Conservation (phyloP, 306 rosid species). For the Vigna unguiculata region DNA sequence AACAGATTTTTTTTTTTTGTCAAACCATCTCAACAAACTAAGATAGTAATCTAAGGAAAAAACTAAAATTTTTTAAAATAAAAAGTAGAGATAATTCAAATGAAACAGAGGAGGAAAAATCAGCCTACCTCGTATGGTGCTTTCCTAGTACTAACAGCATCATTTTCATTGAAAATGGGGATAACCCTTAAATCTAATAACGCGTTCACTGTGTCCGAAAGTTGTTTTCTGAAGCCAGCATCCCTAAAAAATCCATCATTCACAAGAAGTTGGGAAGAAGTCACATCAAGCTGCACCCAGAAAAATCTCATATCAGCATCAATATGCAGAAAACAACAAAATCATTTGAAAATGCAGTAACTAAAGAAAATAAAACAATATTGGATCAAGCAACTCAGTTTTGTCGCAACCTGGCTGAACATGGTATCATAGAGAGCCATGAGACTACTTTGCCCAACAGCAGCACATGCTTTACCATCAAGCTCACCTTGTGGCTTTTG, state of each 20-base stretch:
- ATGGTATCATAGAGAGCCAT: slow-evolving; percentile 98
- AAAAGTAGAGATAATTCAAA: slow-evolving; percentile 23
- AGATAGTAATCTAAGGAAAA: slow-evolving; percentile 13
- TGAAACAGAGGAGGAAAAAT: slow-evolving; percentile 19
- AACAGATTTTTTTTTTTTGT: background rate
- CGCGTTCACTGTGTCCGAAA: slow-evolving; percentile 77
- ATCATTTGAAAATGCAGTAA: background rate
- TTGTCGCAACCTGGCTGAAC: slow-evolving; percentile 84
- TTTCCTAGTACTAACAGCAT: slow-evolving; percentile 94
- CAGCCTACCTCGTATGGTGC: slow-evolving; percentile 80
- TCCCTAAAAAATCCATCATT: slow-evolving; percentile 82
- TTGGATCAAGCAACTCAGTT: slow-evolving; percentile 6
- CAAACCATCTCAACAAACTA: slow-evolving; percentile 6
- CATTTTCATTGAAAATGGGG: slow-evolving; percentile 97
- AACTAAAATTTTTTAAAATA: background rate
- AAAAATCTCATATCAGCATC: slow-evolving; percentile 47
- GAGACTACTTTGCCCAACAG: slow-evolving; percentile 98
- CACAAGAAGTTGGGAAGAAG: slow-evolving; percentile 98
- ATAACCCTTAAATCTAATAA: slow-evolving; percentile 73
- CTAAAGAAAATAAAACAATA: background rate
- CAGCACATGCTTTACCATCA: slow-evolving; percentile 96
- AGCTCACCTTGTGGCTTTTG: slow-evolving; percentile 77
- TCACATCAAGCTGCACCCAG: slow-evolving; percentile 86
- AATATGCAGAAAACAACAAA: slow-evolving; percentile 15
- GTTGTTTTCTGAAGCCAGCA: slow-evolving; percentile 77